These are phyloP conservation scores for Passiflora organensis DNA, from an alignment of 345 rosid species.

Conservation along the genomic window DNA sequence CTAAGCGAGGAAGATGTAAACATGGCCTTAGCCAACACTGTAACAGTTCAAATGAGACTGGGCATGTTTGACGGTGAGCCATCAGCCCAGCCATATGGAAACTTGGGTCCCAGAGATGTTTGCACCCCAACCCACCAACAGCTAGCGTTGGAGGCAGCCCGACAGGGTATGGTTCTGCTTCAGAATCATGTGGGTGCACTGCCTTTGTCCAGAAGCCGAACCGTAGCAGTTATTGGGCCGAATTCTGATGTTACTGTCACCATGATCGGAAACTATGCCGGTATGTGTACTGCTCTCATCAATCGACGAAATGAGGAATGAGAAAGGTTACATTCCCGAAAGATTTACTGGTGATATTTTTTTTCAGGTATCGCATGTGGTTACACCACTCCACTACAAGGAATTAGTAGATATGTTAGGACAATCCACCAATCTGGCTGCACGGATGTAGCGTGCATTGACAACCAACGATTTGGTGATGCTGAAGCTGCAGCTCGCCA, in stretches of 20 bases:
- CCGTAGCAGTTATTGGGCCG: conserved; percentile 85
- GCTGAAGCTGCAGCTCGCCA: not conserved
- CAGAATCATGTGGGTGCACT: conserved; percentile 44
- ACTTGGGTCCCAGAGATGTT: conserved; percentile 75
- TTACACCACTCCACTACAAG: conserved; percentile 27
- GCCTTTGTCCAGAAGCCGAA: conserved; percentile 50
- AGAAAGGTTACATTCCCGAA: too few relatives aligned
- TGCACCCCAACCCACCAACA: conserved; percentile 62
- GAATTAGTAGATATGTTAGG: conserved; percentile 20
- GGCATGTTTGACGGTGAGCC: conserved; percentile 93
- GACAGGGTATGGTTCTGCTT: conserved; percentile 79
- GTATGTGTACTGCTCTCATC: conserved; percentile 15
- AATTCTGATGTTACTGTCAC: conserved; percentile 81
- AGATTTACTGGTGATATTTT: too few relatives aligned
- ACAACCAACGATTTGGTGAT: not conserved
- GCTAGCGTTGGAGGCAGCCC: conserved; percentile 80
- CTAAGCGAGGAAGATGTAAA: conserved; percentile 48
- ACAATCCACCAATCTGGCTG: conserved; percentile 21
- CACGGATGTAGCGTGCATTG: conserved; percentile 13
- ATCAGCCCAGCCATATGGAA: conserved; percentile 56
- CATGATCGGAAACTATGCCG: conserved; percentile 98
- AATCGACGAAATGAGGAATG: too few relatives aligned
- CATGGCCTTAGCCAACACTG: conserved; percentile 64
- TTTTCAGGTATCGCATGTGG: conserved; percentile 37
- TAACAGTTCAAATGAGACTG: conserved; percentile 86